Evolutionary conservation across 176 grass and related monocot genomes (phyloP).

Genomic region (Cenchrus fungigraminus): DNA sequence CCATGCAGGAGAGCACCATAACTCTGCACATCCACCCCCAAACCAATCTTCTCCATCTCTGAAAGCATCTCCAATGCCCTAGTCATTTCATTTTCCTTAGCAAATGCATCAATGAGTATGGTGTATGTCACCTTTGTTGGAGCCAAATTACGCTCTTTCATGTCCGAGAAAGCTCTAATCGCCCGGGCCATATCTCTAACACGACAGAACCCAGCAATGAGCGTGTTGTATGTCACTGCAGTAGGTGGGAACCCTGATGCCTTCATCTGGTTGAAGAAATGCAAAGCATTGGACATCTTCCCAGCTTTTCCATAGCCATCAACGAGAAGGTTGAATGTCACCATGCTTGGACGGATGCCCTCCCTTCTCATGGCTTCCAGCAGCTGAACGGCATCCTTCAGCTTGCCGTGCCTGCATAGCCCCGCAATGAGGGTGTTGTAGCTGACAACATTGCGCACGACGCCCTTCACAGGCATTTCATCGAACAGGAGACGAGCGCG

Average conservation of each 20-base stretch:
- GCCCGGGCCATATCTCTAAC: slow-evolving; percentile 52
- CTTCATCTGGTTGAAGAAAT: slow-evolving; percentile 68
- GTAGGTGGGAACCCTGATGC: slow-evolving; percentile 42
- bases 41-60: slow-evolving; percentile 53
- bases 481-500: slow-evolving; percentile 55
- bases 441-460: slow-evolving; percentile 55
- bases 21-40: slow-evolving; percentile 60
- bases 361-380: slow-evolving; percentile 53
- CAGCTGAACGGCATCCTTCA: slow-evolving; percentile 51
- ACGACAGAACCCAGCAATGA: slow-evolving; percentile 61
- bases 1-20: slow-evolving; percentile 59
- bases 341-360: slow-evolving; percentile 53
- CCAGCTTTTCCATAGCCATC: slow-evolving; percentile 67
- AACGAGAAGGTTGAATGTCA: slow-evolving; percentile 75
- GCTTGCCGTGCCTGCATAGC: slow-evolving; percentile 47
- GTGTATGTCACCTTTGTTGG: slow-evolving; percentile 75
- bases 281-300: slow-evolving; percentile 56
- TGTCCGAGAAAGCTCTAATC: slow-evolving; percentile 55
- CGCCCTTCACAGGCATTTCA: slow-evolving; percentile 63
- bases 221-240: slow-evolving; percentile 61
- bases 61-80: slow-evolving; percentile 64
- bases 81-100: slow-evolving; percentile 55
- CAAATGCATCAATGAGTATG: slow-evolving; percentile 71
- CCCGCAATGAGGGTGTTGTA: slow-evolving; percentile 64
- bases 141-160: slow-evolving; percentile 59